These are phyloP conservation scores for Acmispon strigosus DNA, from an alignment of 306 rosid species.

Conservation along the genomic window DNA sequence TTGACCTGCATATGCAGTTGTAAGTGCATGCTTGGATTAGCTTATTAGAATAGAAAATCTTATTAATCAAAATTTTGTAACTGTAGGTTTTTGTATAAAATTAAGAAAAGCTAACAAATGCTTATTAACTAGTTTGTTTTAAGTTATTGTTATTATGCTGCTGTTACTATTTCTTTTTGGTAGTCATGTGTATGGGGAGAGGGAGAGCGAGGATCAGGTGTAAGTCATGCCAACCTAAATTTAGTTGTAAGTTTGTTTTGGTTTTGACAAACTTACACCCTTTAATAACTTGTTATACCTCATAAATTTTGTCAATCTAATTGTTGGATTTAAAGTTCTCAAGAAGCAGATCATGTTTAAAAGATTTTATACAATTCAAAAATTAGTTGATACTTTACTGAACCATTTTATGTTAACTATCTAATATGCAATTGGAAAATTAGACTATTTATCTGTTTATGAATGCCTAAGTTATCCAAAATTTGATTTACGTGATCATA, in stretches of 20 bases:
- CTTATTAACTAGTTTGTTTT: conserved; percentile 8
- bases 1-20: conserved; percentile 86
- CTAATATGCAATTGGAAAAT: not conserved
- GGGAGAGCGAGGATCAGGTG: no score
- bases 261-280: not conserved
- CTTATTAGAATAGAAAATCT: not conserved
- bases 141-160: not conserved
- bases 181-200: no score
- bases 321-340: not conserved
- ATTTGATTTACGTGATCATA: no score
- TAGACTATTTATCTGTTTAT: no score
- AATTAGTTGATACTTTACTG: not conserved
- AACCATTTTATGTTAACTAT: not conserved
- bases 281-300: not conserved
- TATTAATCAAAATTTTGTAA: not conserved
- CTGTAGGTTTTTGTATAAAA: not conserved
- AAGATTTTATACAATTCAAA: not conserved
- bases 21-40: conserved; percentile 20
- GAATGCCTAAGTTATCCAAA: no score
- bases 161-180: not conserved
- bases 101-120: not conserved
- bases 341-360: not conserved
- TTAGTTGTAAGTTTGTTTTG: no score
- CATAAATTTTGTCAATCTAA: not conserved
- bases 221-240: no score